phyloP scores from a whole-genome alignment of 495 filamentous ascomycete species.

The Aspergillus sclerotioniger region DNA sequence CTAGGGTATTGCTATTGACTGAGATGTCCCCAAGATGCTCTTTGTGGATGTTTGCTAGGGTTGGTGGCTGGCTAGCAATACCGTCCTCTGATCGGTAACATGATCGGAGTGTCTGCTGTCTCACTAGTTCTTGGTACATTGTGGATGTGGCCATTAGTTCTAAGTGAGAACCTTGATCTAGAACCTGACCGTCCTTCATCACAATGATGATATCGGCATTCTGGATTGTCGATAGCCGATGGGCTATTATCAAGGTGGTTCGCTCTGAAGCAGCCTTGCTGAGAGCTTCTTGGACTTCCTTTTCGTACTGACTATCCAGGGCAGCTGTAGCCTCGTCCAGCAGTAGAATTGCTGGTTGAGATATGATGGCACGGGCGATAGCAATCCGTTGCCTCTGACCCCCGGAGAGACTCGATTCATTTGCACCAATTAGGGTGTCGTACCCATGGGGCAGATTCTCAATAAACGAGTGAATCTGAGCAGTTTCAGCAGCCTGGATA shows the following conservation, averaged over 20 bases:
- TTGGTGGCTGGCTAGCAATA: neutral
- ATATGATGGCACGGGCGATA: constrained; percentile 58
- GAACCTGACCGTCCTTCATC: constrained; percentile 30
- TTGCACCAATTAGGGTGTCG: constrained; percentile 56
- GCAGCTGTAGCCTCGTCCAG: constrained; percentile 59
- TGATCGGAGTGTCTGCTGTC: constrained; percentile 18
- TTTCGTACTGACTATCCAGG: constrained; percentile 61
- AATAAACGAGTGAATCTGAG: constrained; percentile 56
- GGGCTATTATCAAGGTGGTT: constrained; percentile 48
- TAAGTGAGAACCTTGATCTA: constrained; percentile 40
- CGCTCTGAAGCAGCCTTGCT: constrained; percentile 29
- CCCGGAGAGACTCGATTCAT: constrained; percentile 58
- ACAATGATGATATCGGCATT: constrained; percentile 38
- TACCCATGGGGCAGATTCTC: constrained; percentile 49
- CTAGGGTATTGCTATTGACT: no score
- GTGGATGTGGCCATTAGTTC: constrained; percentile 27
- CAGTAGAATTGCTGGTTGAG: constrained; percentile 48
- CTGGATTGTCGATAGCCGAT: constrained; percentile 47
- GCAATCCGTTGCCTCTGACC: constrained; percentile 69
- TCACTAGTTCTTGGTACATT: constrained; percentile 16
- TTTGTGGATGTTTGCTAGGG: neutral
- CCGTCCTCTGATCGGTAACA: neutral
- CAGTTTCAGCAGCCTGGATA: constrained; percentile 41
- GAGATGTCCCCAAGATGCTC: constrained; percentile 1
- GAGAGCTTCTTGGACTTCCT: constrained; percentile 68